Percentiles rank a stretch among this genome's conserved stretches.
These are phyloP conservation scores for Penicillium canescens DNA, from an alignment of 495 filamentous ascomycete species.

Conservation along the genomic window DNA sequence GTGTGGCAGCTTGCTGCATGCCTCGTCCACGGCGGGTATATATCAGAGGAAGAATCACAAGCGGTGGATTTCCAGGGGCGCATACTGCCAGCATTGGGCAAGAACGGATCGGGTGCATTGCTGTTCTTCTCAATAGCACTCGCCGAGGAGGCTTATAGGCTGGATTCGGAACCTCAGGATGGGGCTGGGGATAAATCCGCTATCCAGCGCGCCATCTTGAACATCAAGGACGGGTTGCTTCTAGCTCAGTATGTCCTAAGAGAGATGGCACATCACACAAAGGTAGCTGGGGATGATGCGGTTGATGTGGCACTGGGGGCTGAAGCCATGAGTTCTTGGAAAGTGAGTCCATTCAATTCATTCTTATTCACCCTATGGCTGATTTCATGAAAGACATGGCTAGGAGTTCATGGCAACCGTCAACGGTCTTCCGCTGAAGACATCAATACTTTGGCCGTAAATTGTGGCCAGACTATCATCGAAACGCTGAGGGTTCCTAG, in stretches of 20 bases:
- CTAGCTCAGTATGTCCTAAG: slow-evolving; percentile 38
- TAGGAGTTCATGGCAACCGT: slow-evolving; percentile 21
- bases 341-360: slow-evolving; percentile 22
- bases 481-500: slow-evolving; percentile 23
- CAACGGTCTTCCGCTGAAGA: slow-evolving; percentile 13
- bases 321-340: slow-evolving; percentile 40
- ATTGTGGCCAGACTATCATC: slow-evolving; percentile 34
- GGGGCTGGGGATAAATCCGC: slow-evolving; percentile 4
- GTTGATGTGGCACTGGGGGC: slow-evolving; percentile 22
- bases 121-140: slow-evolving; percentile 74
- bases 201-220: slow-evolving; percentile 25
- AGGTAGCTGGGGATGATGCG: slow-evolving; percentile 20
- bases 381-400: slow-evolving; percentile 15
- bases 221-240: slow-evolving; percentile 38
- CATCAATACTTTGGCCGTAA: slow-evolving; percentile 27
- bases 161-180: slow-evolving; percentile 23
- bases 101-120: slow-evolving; percentile 55
- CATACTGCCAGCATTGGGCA: slow-evolving; percentile 51
- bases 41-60: slow-evolving; percentile 49
- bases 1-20: slow-evolving; percentile 66
- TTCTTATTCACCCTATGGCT: background rate
- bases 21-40: slow-evolving; percentile 53
- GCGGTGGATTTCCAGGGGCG: slow-evolving; percentile 46
- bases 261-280: slow-evolving; percentile 30
- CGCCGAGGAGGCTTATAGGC: slow-evolving; percentile 63